Base-by-base conservation (phyloP, 768 basidiomycete species). In the Podaxis sp. region DNA sequence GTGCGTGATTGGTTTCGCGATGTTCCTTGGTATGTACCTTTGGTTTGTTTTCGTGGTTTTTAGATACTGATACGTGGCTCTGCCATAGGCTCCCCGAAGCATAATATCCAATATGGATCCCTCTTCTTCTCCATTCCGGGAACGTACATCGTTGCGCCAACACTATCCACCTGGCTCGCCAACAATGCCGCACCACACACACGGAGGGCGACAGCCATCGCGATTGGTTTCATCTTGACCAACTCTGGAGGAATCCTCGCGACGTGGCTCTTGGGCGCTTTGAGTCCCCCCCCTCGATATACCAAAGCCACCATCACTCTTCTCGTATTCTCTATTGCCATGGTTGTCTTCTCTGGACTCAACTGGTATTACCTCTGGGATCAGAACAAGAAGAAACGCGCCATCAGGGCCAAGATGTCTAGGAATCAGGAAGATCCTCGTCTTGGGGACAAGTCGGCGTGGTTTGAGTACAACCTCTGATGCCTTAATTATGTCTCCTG, bases 191-290 rank as follows among this genome's bases (percentile, higher is more conserved):
- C 81, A 5, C 87, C 86, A 0, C 77, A 85, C 64, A 72, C 78
- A 47, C 76, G 85, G 29, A 80, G 87, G 17, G 87, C 85, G 1
- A 85, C 86, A 0, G 75, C 81, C 37, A 77, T 87, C 55, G 86
- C 85, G 17, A 77, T 86, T 25, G 79, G 79, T 0, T 83, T 85
- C 64, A 82, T 83, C 65, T 77, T 82, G 77, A 82, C 82, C 24
- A 87, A 87, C 67, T 74, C 78, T 0, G 85, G 85, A 11, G 85
- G 85, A 2, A 86, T 88, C 52, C 80, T 87, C 37, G 77, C 80
- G 0, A 87, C 84, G 0, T 87, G 85, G 85, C 77, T 86, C 8
- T 70, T 86, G 33, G 85, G 84, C 11, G 66, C 74, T 3, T 69
- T 86, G 13, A 84, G 82, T 2, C 73, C 79, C 0, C 73, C 80